These are phyloP conservation scores for Alternaria sp. DNA, from an alignment of 2,329 filamentous ascomycete species.

Conservation along the genomic window DNA sequence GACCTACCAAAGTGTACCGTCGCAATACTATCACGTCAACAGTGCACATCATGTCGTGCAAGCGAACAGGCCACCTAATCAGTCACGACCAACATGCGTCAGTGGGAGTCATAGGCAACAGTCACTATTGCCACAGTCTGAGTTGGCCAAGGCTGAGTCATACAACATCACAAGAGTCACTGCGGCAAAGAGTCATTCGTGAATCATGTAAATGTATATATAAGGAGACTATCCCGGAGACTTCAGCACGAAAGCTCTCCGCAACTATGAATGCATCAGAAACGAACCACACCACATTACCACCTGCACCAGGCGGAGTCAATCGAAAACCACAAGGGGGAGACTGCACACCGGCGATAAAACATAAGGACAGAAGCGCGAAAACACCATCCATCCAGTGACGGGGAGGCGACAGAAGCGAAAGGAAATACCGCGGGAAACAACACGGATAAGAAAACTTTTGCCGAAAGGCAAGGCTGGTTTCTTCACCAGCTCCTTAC, in stretches of 20 bases:
- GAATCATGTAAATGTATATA: constrained; percentile 24
- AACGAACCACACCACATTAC: constrained; percentile 16
- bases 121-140: not conserved
- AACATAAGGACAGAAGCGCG: constrained; percentile 18
- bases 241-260: constrained; percentile 16
- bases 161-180: not conserved
- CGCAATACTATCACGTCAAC: no score
- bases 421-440: constrained; percentile 8
- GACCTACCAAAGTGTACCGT: no score
- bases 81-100: no score
- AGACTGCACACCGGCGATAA: constrained; percentile 44
- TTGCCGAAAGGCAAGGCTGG: constrained; percentile 35
- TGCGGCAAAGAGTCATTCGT: constrained; percentile 16
- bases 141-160: not conserved
- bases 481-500: constrained; percentile 47
- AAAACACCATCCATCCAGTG: constrained; percentile 15
- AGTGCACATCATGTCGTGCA: no score
- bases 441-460: constrained; percentile 29
- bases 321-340: constrained; percentile 43
- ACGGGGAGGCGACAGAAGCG: constrained; percentile 4
- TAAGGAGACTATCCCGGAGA: constrained; percentile 22
- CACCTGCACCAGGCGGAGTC: constrained; percentile 44
- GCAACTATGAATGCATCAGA: not conserved
- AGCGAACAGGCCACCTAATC: no score
- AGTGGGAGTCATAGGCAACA: not conserved